Conservation (phyloP, 176 grass and related monocot genomes). For the Zoysia japonica region DNA sequence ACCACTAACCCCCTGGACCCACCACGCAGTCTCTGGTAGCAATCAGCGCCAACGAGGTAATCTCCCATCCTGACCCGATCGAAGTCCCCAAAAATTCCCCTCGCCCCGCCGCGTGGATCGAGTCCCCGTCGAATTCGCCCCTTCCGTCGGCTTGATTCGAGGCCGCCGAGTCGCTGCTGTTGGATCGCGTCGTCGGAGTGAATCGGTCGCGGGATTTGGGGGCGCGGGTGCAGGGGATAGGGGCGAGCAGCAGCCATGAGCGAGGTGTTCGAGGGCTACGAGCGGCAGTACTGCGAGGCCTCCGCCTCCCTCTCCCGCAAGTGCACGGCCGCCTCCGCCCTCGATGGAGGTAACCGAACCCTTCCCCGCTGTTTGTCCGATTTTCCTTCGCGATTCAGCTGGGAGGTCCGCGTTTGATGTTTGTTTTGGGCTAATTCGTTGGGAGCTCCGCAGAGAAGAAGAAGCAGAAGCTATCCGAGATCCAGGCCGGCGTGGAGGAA, state of each 20-base stretch:
- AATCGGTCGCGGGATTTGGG: neutral
- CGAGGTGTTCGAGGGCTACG: slow-evolving; percentile 92
- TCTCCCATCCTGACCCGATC: neutral
- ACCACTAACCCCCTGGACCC: slow-evolving; percentile 8
- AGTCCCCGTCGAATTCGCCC: neutral
- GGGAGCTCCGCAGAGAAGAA: slow-evolving; percentile 65
- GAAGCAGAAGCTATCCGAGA: slow-evolving; percentile 81
- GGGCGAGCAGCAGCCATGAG: slow-evolving; percentile 57
- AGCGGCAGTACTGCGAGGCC: slow-evolving; percentile 89
- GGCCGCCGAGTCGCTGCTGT: neutral
- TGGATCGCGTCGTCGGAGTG: neutral
- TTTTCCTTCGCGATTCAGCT: neutral
- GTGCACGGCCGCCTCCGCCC: slow-evolving; percentile 63
- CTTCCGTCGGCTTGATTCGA: slow-evolving; percentile 24
- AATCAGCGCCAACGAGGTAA: slow-evolving; percentile 3
- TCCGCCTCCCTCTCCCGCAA: slow-evolving; percentile 76
- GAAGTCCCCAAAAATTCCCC: slow-evolving; percentile 15
- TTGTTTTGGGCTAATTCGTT: slow-evolving; percentile 39
- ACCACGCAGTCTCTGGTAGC: slow-evolving; percentile 1
- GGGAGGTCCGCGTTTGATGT: neutral
- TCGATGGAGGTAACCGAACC: slow-evolving; percentile 58
- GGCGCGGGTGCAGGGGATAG: slow-evolving; percentile 10
- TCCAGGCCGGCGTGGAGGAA: slow-evolving; percentile 75
- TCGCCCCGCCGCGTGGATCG: neutral
- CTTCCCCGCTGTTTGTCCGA: neutral